Conservation (phyloP, 83 land plant species). For the Thuja plicata region DNA sequence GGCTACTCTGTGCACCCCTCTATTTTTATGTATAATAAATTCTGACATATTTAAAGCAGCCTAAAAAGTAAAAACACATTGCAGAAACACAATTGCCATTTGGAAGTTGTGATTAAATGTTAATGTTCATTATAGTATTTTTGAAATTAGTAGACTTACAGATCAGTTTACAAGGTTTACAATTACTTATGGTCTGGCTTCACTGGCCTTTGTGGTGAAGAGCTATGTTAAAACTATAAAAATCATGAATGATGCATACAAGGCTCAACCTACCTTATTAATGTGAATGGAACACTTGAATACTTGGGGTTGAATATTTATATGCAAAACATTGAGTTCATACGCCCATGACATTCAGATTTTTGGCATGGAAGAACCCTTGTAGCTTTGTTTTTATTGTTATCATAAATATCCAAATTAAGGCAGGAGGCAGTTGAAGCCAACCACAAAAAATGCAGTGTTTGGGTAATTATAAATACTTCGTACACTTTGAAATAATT, state of each 20-base stretch:
- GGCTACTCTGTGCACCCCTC: not conserved
- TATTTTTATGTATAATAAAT: not conserved
- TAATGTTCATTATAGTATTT: not conserved
- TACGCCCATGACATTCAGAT: not conserved
- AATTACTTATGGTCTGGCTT: not conserved
- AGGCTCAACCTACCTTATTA: not conserved
- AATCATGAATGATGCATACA: not conserved
- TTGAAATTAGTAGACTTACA: not conserved
- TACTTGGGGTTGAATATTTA: not conserved
- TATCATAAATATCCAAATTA: not conserved
- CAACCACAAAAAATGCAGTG: not conserved
- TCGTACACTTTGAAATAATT: not conserved
- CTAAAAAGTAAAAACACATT: not conserved
- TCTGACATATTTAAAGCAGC: not conserved
- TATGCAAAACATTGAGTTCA: not conserved
- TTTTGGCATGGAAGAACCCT: not conserved
- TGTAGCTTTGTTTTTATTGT: not conserved
- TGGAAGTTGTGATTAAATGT: not conserved
- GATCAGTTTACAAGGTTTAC: conserved; percentile 1
- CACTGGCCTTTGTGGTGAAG: not conserved
- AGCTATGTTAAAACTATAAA: not conserved
- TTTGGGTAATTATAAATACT: not conserved
- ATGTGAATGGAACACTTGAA: not conserved
- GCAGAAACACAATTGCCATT: not conserved
- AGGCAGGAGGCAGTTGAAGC: not conserved